phyloP scores from a whole-genome alignment of 2,329 filamentous ascomycete species.

The Ceratocystiopsis brevicomis region DNA sequence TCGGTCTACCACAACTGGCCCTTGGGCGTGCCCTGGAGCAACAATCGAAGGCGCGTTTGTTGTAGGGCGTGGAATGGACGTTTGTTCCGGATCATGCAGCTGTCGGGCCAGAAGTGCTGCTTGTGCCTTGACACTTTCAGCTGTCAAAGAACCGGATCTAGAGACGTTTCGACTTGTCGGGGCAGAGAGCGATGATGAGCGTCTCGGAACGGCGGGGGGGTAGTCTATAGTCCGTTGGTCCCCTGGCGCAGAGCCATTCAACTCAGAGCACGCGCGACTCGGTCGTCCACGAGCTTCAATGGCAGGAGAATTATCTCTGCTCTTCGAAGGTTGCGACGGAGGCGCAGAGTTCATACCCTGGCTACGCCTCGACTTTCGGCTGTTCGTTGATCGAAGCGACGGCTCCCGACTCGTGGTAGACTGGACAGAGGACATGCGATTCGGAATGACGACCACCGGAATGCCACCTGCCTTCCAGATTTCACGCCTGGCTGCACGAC shows the following conservation, averaged over 20 bases:
- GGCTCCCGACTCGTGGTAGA: constrained; percentile 25
- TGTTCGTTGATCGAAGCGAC: constrained; percentile 43
- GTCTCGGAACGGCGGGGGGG: constrained; percentile 35
- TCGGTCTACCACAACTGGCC: neutral
- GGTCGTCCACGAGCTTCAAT: constrained; percentile 24
- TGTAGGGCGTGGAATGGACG: constrained; percentile 11
- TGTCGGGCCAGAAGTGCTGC: constrained; percentile 9
- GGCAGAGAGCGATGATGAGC: constrained; percentile 42
- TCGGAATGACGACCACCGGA: constrained; percentile 43
- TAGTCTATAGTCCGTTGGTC: constrained; percentile 41
- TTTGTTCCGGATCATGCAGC: neutral
- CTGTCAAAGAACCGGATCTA: constrained; percentile 33
- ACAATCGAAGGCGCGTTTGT: constrained; percentile 1
- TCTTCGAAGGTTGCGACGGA: constrained; percentile 21
- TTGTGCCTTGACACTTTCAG: constrained; percentile 38
- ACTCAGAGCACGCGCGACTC: constrained; percentile 26
- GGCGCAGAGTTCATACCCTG: constrained; percentile 32
- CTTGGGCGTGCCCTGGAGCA: neutral
- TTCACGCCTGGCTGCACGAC: constrained; percentile 36
- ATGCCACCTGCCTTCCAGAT: constrained; percentile 40
- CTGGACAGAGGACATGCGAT: constrained; percentile 34
- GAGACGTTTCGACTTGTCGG: constrained; percentile 37
- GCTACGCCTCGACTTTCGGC: constrained; percentile 33
- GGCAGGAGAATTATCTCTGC: constrained; percentile 23
- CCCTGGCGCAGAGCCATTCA: constrained; percentile 19